These are phyloP conservation scores for Citrus inodora DNA, from an alignment of 345 rosid genomes.

Conservation along the genomic window DNA sequence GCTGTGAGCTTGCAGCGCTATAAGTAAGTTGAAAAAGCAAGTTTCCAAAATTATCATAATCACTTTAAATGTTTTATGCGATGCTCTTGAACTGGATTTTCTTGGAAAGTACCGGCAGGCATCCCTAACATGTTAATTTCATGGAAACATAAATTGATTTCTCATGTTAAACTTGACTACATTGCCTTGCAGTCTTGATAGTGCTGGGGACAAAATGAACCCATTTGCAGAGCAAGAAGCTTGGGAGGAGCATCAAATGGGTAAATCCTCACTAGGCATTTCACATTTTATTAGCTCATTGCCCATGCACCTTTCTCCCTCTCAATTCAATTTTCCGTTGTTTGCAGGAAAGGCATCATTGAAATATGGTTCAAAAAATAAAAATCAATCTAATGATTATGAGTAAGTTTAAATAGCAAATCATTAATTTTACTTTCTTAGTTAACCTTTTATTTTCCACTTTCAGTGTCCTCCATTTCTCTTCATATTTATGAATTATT, in stretches of 20 bases:
- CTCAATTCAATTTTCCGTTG: background rate
- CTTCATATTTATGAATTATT: background rate
- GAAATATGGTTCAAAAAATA: slow-evolving; percentile 82
- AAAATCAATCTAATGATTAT: slow-evolving; percentile 66
- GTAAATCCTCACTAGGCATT: slow-evolving; percentile 30
- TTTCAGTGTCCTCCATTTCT: background rate
- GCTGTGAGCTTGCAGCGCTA: slow-evolving; percentile 89
- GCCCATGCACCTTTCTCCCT: background rate
- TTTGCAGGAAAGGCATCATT: slow-evolving; percentile 77
- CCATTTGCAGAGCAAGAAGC: slow-evolving; percentile 99
- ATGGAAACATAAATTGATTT: background rate
- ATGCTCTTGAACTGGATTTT: slow-evolving; percentile 8
- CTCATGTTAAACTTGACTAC: slow-evolving; percentile 1
- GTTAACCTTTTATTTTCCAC: background rate
- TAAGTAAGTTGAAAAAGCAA: slow-evolving; percentile 39
- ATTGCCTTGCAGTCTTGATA: slow-evolving; percentile 45
- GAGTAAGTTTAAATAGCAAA: slow-evolving; percentile 45
- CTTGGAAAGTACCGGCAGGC: background rate
- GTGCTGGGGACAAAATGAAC: slow-evolving; percentile 84
- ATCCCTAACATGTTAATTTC: background rate
- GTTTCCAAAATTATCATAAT: background rate
- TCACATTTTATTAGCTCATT: slow-evolving; percentile 8
- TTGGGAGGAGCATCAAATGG: slow-evolving; percentile 99
- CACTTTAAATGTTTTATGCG: background rate
- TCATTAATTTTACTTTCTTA: background rate